phyloP scores from a whole-genome alignment of 257 asterid genomes.

The Gentiana straminea region DNA sequence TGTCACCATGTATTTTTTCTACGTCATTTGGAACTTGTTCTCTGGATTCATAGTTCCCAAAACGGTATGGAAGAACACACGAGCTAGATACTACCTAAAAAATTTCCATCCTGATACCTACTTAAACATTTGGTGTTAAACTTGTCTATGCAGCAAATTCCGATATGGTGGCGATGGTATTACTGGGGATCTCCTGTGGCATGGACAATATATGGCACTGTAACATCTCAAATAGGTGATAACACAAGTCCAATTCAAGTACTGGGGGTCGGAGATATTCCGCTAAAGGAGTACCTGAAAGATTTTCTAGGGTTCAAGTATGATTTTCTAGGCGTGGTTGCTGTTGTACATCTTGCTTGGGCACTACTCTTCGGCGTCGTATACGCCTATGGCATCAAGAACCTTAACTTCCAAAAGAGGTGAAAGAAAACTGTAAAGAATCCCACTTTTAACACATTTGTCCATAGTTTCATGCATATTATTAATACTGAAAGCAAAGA shows the following conservation, averaged over 20 bases:
- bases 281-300: slow-evolving; percentile 43
- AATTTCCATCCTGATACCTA: neutral
- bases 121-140: neutral
- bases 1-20: slow-evolving; percentile 69
- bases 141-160: slow-evolving; percentile 39
- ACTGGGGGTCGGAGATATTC: slow-evolving; percentile 38
- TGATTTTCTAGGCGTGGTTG: slow-evolving; percentile 57
- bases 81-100: no score
- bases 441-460: neutral
- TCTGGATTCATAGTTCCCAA: slow-evolving; percentile 64
- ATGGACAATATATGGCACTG: slow-evolving; percentile 64
- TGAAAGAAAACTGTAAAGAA: slow-evolving; percentile 4
- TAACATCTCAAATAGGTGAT: slow-evolving; percentile 60
- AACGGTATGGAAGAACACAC: slow-evolving; percentile 31
- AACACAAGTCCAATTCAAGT: slow-evolving; percentile 18
- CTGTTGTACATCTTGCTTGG: slow-evolving; percentile 59
- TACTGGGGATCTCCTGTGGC: slow-evolving; percentile 79
- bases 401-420: slow-evolving; percentile 64
- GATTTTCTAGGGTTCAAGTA: slow-evolving; percentile 36
- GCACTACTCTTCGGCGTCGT: slow-evolving; percentile 46
- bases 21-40: slow-evolving; percentile 78
- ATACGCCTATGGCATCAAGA: slow-evolving; percentile 56
- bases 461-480: neutral
- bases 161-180: slow-evolving; percentile 82
- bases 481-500: neutral